Conservation (phyloP, 345 rosid species). For the Nephelium lappaceum region DNA sequence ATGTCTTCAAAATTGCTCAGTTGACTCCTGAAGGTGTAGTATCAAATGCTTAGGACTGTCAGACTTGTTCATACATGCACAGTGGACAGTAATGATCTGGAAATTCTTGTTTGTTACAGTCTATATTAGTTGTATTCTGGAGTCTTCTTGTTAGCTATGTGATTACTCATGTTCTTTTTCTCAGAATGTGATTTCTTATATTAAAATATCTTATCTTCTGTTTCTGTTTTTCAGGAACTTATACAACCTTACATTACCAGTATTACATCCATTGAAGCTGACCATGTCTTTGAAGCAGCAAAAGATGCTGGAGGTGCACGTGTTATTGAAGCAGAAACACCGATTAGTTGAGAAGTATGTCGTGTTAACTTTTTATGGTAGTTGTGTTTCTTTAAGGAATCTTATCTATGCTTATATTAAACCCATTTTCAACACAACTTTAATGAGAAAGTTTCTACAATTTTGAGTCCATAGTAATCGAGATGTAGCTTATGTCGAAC, state of each 20-base stretch:
- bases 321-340: slow-evolving; percentile 78
- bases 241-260: slow-evolving; percentile 72
- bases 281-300: slow-evolving; percentile 63
- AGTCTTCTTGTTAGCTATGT: not conserved
- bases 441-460: not conserved
- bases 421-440: not conserved
- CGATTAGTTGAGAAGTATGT: slow-evolving; percentile 76
- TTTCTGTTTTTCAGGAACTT: slow-evolving; percentile 54
- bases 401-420: not conserved
- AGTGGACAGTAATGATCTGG: not conserved
- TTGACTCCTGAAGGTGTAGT: not conserved
- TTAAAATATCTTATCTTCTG: not conserved
- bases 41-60: not conserved
- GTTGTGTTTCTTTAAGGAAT: slow-evolving; percentile 13
- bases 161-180: slow-evolving; percentile 10
- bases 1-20: not conserved
- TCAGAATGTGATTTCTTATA: slow-evolving; percentile 2
- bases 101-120: not conserved
- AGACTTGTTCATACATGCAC: not conserved
- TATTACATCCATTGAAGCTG: slow-evolving; percentile 73
- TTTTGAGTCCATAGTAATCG: not conserved
- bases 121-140: not conserved
- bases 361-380: slow-evolving; percentile 15
- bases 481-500: not conserved
- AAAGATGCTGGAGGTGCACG: slow-evolving; percentile 85